Conservation (phyloP, 2,329 filamentous ascomycete species). For the Macrophomina pseudophaseolina region DNA sequence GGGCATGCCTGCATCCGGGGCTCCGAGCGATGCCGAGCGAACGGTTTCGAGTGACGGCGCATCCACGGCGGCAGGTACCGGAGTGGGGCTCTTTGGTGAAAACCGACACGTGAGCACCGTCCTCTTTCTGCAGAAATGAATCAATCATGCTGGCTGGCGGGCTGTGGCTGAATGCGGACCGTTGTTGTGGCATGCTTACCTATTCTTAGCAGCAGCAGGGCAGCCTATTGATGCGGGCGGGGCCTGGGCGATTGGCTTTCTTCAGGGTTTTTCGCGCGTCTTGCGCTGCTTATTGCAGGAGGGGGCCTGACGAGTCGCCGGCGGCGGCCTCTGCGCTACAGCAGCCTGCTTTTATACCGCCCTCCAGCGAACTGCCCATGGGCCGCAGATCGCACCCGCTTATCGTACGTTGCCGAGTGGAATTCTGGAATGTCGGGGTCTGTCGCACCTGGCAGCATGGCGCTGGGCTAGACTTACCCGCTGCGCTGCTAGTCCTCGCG, state of each 20-base stretch:
- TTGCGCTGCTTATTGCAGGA: slow-evolving; percentile 13
- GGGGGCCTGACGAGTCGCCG: slow-evolving; percentile 20
- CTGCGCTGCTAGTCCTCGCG: slow-evolving; percentile 11
- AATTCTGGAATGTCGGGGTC: slow-evolving; percentile 9
- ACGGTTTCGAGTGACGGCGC: slow-evolving; percentile 15
- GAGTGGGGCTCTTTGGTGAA: slow-evolving; percentile 19
- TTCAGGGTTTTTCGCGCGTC: slow-evolving; percentile 7
- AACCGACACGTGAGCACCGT: slow-evolving; percentile 11
- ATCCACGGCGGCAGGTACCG: slow-evolving; percentile 20
- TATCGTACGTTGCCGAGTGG: slow-evolving; percentile 13
- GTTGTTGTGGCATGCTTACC: background rate
- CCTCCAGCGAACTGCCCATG: background rate
- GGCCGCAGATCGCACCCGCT: slow-evolving; percentile 17
- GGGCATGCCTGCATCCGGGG: slow-evolving; percentile 10
- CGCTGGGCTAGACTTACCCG: slow-evolving; percentile 21
- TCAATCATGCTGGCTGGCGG: background rate
- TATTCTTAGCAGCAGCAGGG: slow-evolving; percentile 19
- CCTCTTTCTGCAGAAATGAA: background rate
- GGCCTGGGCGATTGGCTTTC: background rate
- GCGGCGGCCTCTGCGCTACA: background rate
- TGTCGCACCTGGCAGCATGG: slow-evolving; percentile 23
- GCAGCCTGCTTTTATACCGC: slow-evolving; percentile 17
- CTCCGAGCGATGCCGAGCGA: slow-evolving; percentile 17
- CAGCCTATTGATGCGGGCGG: slow-evolving; percentile 1
- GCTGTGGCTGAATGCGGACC: background rate